These are phyloP conservation scores for Penicillium flavigenum DNA, from an alignment of 495 filamentous ascomycete genomes.

Conservation along the genomic window DNA sequence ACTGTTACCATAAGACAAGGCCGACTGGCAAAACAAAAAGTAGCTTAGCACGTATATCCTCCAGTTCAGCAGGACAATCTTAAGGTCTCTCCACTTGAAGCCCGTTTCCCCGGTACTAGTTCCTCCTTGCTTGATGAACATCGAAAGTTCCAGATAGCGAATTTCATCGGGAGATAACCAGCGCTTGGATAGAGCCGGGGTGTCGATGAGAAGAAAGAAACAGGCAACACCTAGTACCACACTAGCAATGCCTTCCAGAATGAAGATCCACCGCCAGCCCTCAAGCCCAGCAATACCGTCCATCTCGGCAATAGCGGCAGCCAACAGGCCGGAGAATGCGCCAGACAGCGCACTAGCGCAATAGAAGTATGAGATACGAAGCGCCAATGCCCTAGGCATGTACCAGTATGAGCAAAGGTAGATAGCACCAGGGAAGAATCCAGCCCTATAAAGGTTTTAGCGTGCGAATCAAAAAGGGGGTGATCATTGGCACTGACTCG, in stretches of 20 bases:
- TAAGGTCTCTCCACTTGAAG: conserved; percentile 26
- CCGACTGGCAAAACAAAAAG: conserved; percentile 30
- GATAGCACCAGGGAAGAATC: conserved; percentile 63
- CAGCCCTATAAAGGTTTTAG: conserved; percentile 20
- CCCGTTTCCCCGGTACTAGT: conserved; percentile 15
- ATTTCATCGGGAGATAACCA: conserved; percentile 31
- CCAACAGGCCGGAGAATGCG: conserved; percentile 66
- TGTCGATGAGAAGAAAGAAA: conserved; percentile 49
- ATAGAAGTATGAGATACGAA: conserved; percentile 60
- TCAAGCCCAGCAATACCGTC: conserved; percentile 57
- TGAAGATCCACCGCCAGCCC: conserved; percentile 76
- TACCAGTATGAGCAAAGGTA: conserved; percentile 78
- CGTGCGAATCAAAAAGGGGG: background rate
- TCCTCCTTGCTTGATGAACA: conserved; percentile 36
- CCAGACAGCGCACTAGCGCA: conserved; percentile 61
- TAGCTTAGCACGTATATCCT: conserved; percentile 30
- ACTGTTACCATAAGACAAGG: conserved; percentile 28
- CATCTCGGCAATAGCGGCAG: conserved; percentile 67
- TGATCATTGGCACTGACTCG: conserved; percentile 13
- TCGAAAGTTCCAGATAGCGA: conserved; percentile 27
- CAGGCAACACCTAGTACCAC: conserved; percentile 55
- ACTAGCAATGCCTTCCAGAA: conserved; percentile 58
- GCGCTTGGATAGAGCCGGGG: conserved; percentile 18
- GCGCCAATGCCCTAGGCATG: conserved; percentile 29
- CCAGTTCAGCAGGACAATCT: conserved; percentile 27